These are phyloP conservation scores for Lithocarpus polystachyus DNA, from an alignment of 306 rosid genomes.

Conservation along the genomic window DNA sequence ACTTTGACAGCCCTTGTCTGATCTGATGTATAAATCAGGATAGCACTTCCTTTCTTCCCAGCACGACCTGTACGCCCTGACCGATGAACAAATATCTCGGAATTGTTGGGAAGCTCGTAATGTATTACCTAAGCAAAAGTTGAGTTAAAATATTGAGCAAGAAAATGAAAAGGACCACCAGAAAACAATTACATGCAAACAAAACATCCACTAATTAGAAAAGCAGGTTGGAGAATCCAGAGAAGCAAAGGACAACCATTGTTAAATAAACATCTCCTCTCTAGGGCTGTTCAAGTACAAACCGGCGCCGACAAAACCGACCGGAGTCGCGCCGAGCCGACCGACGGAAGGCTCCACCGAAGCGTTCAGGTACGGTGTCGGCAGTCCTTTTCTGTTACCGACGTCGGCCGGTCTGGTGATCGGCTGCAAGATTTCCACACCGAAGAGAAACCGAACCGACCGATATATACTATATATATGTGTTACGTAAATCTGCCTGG, in stretches of 20 bases:
- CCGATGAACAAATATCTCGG: constrained; percentile 98
- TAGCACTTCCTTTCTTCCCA: constrained; percentile 91
- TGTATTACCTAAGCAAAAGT: constrained; percentile 58
- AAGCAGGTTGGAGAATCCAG: not conserved
- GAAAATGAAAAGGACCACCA: not conserved
- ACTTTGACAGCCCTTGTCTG: constrained; percentile 62
- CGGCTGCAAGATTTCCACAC: no score
- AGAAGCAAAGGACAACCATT: not conserved
- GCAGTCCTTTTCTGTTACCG: no score
- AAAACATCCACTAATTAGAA: not conserved
- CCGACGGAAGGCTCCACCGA: no score
- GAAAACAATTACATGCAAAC: not conserved
- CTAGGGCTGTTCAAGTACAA: no score
- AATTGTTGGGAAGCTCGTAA: constrained; percentile 84
- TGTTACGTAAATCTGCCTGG: no score
- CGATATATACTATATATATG: no score
- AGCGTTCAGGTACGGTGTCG: no score
- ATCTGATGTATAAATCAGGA: constrained; percentile 64
- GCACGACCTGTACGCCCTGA: constrained; percentile 99
- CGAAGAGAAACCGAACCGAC: no score
- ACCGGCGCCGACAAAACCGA: no score
- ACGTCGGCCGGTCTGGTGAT: no score
- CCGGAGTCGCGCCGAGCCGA: no score
- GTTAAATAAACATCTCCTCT: not conserved
- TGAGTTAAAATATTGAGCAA: not conserved